A percentile compares a stretch with the other conserved stretches of the same genome.
These are phyloP conservation scores for Marsdenia floribunda DNA, from an alignment of 257 asterid genomes.

Conservation along the genomic window DNA sequence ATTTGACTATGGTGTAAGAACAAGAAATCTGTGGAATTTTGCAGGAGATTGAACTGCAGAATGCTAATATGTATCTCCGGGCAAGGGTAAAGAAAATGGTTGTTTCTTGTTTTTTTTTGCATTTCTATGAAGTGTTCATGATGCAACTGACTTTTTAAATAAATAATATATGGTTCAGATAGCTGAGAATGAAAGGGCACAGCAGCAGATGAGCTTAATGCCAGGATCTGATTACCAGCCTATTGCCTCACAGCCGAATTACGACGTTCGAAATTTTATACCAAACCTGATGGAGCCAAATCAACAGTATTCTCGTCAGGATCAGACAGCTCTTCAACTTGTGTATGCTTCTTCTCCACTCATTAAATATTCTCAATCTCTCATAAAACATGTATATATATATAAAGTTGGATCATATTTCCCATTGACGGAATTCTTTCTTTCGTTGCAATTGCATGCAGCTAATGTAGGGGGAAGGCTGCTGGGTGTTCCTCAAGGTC, in stretches of 20 bases:
- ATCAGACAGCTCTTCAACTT: slow-evolving; percentile 76
- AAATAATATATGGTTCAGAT: slow-evolving; percentile 37
- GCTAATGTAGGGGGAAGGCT: neutral
- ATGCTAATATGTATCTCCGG: slow-evolving; percentile 80
- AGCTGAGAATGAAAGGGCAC: slow-evolving; percentile 82
- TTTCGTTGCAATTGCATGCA: neutral
- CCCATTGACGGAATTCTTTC: neutral
- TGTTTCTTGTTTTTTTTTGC: neutral
- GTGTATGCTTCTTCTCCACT: slow-evolving; percentile 37
- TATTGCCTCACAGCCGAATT: slow-evolving; percentile 36
- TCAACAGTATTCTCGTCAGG: slow-evolving; percentile 62
- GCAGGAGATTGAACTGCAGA: slow-evolving; percentile 86
- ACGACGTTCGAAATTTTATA: slow-evolving; percentile 62
- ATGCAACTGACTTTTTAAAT: neutral
- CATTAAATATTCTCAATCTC: too few relatives aligned
- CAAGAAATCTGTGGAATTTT: neutral
- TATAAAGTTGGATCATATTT: too few relatives aligned
- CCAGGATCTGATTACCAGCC: slow-evolving; percentile 49
- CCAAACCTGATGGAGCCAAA: slow-evolving; percentile 74
- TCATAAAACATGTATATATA: too few relatives aligned
- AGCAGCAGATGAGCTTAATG: slow-evolving; percentile 66
- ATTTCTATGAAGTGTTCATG: neutral
- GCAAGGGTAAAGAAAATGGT: slow-evolving; percentile 48
- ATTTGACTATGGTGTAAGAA: neutral
- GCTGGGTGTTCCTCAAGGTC: neutral